A percentile compares a stretch with the other conserved stretches of the same genome.
Conservation (phyloP, 1,139 yeast species). For the Zygoascus hellenicus region DNA sequence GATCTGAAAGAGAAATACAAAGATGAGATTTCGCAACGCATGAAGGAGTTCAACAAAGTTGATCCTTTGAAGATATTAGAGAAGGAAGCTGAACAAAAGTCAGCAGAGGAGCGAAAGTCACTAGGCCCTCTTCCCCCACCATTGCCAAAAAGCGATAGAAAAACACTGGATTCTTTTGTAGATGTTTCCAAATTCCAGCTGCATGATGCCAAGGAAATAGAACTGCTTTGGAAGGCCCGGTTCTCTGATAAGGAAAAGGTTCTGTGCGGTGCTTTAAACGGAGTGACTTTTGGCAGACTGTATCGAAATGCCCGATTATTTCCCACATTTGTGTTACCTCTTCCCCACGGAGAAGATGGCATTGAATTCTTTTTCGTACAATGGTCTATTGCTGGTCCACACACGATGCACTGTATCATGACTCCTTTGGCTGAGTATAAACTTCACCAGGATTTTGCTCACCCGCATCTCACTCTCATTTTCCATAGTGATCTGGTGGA, state of each 20-base stretch:
- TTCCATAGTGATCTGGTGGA: constrained; percentile 76
- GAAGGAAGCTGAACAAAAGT: constrained; percentile 1
- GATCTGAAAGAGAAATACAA: constrained; percentile 60
- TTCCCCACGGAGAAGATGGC: constrained; percentile 44
- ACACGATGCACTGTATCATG: constrained; percentile 82
- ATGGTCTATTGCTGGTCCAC: constrained; percentile 85
- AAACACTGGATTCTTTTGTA: constrained; percentile 63
- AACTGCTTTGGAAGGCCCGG: constrained; percentile 84
- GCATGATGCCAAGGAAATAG: constrained; percentile 59
- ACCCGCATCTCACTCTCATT: constrained; percentile 88
- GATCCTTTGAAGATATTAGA: constrained; percentile 64
- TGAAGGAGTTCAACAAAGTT: constrained; percentile 50
- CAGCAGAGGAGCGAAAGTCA: constrained; percentile 1
- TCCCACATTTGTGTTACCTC: constrained; percentile 50
- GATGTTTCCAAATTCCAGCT: constrained; percentile 57
- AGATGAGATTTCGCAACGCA: constrained; percentile 53
- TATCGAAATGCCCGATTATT: constrained; percentile 62
- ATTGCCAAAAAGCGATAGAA: constrained; percentile 38
- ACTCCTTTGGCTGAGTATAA: constrained; percentile 92
- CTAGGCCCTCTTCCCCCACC: constrained; percentile 11
- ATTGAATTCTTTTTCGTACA: constrained; percentile 87
- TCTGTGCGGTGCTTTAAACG: constrained; percentile 59
- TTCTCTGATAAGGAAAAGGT: constrained; percentile 57
- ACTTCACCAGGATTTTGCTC: constrained; percentile 83
- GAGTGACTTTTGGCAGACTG: constrained; percentile 53